Evolutionary conservation across 148 eudicot species (phyloP), one percentile per base, ranked within the genome.

Genomic region (Camellia japonica): DNA sequence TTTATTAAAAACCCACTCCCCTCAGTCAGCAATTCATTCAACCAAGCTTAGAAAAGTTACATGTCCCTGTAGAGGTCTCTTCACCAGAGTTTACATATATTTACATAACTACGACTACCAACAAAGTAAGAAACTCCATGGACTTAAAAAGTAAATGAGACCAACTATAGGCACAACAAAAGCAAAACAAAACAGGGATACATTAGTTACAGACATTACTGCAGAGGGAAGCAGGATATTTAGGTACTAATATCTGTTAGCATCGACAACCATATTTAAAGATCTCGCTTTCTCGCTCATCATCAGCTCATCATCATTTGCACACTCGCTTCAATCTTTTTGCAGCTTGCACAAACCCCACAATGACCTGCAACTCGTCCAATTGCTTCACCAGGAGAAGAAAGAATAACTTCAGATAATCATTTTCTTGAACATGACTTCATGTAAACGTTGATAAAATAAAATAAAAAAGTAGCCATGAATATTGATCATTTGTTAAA

Each of bases 321-420:
- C 91, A 84, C 52, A 85, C 85, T 3, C 79, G 80, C 86, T 91
- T 91, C 82, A 90, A 87, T 78, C 93, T 84, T 89, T 90, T 91
- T 1, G 95, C 95, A 60, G 93, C 88, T 86, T 90, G 79, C 76
- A 86, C 90, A 73, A 91, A 91, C 78, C 87, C 90, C 8, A 80
- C 82, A 44, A 91, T 90, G 67, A 90, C 95, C 82, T 90, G 91
- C 80, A 84, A 83, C 86, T 91, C 95, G 62, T 91, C 95, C 91
- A 91, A 54, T 88, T 88, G 88, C 93, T 91, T 49, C 86, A 80
- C 55, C 60, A 78, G 44, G 13, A 51, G 68, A 64, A 75, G 9
- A 10, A n/a, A 78, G 23, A 55, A 62, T 52, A 30, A 30, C 38
- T 54, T 71, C 23, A 77, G 60, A 41, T 60, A 63, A 54, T 38